Evolutionary conservation across 1,284 basidiomycete species (phyloP), one percentile per base, ranked within the genome.

Genomic region (Irpex sp.): DNA sequence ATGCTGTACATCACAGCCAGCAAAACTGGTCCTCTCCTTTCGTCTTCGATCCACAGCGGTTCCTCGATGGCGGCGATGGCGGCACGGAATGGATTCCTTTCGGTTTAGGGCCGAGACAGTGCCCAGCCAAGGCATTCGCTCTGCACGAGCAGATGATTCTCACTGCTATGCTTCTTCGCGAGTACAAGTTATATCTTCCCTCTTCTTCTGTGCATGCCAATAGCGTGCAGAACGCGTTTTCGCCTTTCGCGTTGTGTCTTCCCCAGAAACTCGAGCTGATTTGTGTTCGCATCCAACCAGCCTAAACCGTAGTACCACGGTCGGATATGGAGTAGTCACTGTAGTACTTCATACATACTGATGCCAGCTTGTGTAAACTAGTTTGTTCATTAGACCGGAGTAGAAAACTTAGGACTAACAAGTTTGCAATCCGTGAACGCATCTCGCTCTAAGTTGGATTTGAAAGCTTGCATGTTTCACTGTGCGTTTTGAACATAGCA

Each of bases 131-230:
- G 22, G 20, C 58, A 24, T 68, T 68, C 58, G 58, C 67, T 56
- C 67, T 68, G 7, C 43, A 32, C 67, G 67, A 68, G 67, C 67
- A 68, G 67, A 43, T 32, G 32, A 45, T 59, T 18, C 58, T 68
- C 18, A 32, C 43, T 4, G 27, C 67, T 27, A 68, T 63, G 58
- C 22, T 68, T 4, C 59, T 68, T 7, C 18, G 15, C 5, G 20
- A 45, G 11, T 68, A 62, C 38, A 56, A 68, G 67, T 60, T 20
- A 32, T n/a, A 13, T 11, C 42, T 68, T 7, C 67, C 67, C 4
- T 9, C 11, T 13, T 9, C 24, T 4, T 68, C 67, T 15, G 20
- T 13, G 15, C 67, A 68, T 43, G 59, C 6, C 10, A 32, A 68
- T 7, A 13, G 10, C 10, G n/a, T 68, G 18, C 67, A 62, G 18